Conservation (phyloP, 768 basidiomycete genomes). For the Porpolomopsis calyptriformis region DNA sequence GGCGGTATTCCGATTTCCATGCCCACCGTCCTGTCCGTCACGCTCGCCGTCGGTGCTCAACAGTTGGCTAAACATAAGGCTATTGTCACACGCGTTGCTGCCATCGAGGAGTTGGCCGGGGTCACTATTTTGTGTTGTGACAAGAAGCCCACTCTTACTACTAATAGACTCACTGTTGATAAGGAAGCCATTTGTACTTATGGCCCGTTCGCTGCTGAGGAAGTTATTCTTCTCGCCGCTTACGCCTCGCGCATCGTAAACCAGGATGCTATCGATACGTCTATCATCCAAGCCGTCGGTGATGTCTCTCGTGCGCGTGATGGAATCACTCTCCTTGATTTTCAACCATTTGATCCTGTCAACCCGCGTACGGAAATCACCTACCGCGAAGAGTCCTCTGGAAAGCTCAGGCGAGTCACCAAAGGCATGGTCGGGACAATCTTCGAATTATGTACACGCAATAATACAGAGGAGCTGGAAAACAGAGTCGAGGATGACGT, state of each 20-base stretch:
- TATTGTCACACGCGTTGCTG: constrained; percentile 98
- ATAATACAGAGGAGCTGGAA: constrained; percentile 92
- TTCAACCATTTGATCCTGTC: constrained; percentile 99
- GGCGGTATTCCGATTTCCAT: constrained; percentile 99
- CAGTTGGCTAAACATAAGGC: constrained; percentile 99
- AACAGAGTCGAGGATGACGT: constrained; percentile 88
- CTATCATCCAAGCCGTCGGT: constrained; percentile 72
- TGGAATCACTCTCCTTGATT: constrained; percentile 94
- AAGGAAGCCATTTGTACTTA: constrained; percentile 85
- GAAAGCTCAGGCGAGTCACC: constrained; percentile 95
- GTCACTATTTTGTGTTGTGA: constrained; percentile 98
- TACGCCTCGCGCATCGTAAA: constrained; percentile 98
- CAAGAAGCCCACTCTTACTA: constrained; percentile 97
- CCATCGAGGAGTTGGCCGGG: constrained; percentile 96
- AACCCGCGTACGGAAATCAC: constrained; percentile 99
- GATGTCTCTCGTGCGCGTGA: constrained; percentile 67
- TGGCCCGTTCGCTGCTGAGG: constrained; percentile 77
- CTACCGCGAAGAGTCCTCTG: constrained; percentile 88
- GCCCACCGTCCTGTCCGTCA: constrained; percentile 97
- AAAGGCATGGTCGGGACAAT: constrained; percentile 99
- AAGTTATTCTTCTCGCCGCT: constrained; percentile 87
- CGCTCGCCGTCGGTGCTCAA: constrained; percentile 96
- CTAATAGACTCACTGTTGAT: constrained; percentile 99
- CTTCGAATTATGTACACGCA: constrained; percentile 92
- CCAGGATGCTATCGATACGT: constrained; percentile 92